Conservation (phyloP, 1,284 basidiomycete species). For the Rhodofomes roseus region DNA sequence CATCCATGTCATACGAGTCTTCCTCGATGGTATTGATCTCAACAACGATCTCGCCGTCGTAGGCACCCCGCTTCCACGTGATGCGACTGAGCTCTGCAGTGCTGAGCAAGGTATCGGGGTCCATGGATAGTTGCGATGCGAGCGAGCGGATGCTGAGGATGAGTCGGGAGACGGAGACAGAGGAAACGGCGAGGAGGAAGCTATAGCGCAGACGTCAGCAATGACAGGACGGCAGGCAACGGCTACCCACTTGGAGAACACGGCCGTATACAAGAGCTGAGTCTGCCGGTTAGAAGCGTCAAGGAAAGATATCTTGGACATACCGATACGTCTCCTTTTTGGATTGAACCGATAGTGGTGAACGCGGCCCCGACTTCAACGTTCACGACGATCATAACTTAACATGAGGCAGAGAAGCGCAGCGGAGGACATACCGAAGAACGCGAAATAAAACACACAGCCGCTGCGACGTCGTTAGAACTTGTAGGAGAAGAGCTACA, state of each 20-base stretch:
- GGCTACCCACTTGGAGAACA: background rate
- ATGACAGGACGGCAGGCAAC: background rate
- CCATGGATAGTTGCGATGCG: constrained; percentile 16
- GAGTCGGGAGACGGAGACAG: constrained; percentile 20
- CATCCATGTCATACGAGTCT: background rate
- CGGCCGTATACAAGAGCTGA: background rate
- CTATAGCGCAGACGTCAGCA: background rate
- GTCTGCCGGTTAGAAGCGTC: background rate
- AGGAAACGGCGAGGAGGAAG: constrained; percentile 10
- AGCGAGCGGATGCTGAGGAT: constrained; percentile 23
- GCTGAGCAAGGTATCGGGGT: constrained; percentile 19
- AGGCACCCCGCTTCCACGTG: constrained; percentile 32
- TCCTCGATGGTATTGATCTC: constrained; percentile 19
- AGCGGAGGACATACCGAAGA: background rate
- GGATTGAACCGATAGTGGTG: constrained; percentile 14
- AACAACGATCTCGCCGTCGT: constrained; percentile 38
- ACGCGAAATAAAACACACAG: constrained; percentile 1
- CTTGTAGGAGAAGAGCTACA: background rate
- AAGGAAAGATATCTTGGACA: background rate
- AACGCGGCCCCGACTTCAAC: constrained; percentile 9
- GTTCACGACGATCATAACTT: too few relatives aligned
- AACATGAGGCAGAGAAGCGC: background rate
- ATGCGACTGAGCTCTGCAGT: constrained; percentile 21
- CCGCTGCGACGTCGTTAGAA: background rate
- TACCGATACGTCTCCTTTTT: constrained; percentile 11